A percentile compares a stretch with the other conserved stretches of the same genome.
Conservation (phyloP, 1,284 basidiomycete genomes). For the Binderoboletus segoi region DNA sequence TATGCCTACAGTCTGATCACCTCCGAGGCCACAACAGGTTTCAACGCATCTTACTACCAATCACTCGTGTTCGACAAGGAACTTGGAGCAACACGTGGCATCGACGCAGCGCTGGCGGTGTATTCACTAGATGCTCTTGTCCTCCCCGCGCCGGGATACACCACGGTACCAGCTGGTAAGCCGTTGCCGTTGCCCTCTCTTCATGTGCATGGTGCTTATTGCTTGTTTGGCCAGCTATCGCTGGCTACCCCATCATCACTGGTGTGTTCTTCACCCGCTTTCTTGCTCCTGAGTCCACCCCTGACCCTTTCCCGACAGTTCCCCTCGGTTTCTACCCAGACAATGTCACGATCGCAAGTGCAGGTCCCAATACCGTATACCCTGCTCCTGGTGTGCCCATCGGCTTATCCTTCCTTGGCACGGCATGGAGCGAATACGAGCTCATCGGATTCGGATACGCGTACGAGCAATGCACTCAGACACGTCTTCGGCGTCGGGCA, state of each 20-base stretch:
- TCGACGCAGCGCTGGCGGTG: conserved; percentile 55
- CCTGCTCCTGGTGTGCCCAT: conserved; percentile 64
- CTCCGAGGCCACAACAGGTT: conserved; percentile 49
- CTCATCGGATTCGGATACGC: conserved; percentile 64
- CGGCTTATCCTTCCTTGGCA: conserved; percentile 65
- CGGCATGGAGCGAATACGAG: conserved; percentile 62
- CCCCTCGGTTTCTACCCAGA: conserved; percentile 64
- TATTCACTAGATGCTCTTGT: conserved; percentile 61
- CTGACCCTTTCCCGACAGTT: conserved; percentile 36
- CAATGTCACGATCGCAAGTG: conserved; percentile 43
- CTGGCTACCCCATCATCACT: conserved; percentile 62
- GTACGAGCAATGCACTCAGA: conserved; percentile 66
- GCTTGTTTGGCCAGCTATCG: conserved; percentile 44
- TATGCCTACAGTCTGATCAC: conserved; percentile 42
- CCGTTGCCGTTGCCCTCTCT: not conserved
- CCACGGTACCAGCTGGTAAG: conserved; percentile 44
- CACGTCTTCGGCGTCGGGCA: conserved; percentile 52
- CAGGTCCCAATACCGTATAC: conserved; percentile 49
- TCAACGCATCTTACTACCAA: conserved; percentile 50
- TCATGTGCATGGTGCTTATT: not conserved
- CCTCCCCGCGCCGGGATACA: conserved; percentile 53
- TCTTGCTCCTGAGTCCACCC: no score
- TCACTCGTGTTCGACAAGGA: conserved; percentile 54
- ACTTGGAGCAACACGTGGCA: conserved; percentile 55
- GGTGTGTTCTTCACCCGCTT: conserved; percentile 32